These are phyloP conservation scores for Ustilago crameri DNA, from an alignment of 1,284 basidiomycete genomes.

Conservation along the genomic window DNA sequence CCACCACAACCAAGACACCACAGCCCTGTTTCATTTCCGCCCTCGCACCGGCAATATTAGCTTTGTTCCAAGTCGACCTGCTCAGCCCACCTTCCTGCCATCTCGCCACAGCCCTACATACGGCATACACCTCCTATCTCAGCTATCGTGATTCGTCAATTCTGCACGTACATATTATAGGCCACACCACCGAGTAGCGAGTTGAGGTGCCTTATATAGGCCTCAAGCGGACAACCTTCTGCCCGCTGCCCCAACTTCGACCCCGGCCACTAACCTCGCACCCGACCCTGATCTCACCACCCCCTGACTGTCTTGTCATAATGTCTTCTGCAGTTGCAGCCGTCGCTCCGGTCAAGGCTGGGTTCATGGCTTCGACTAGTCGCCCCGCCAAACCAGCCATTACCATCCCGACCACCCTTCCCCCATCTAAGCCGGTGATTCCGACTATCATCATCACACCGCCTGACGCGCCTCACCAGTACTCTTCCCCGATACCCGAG, in stretches of 20 bases:
- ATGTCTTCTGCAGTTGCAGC: slow-evolving; percentile 32
- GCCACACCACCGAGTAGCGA: not conserved
- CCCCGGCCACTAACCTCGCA: not conserved
- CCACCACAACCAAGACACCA: too few species aligned
- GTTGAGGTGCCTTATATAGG: not conserved
- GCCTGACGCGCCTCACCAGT: slow-evolving; percentile 32
- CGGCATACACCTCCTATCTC: too few species aligned
- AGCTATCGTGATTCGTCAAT: not conserved
- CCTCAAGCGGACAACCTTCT: not conserved
- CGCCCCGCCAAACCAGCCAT: slow-evolving; percentile 11
- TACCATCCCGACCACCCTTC: slow-evolving; percentile 16
- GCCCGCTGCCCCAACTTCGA: not conserved
- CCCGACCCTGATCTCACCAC: not conserved
- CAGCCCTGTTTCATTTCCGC: not conserved
- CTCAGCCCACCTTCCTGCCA: not conserved
- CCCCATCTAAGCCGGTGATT: slow-evolving; percentile 20
- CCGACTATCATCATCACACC: slow-evolving; percentile 55
- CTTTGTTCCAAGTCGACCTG: not conserved
- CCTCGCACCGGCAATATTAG: not conserved
- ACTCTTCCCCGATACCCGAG: slow-evolving; percentile 42
- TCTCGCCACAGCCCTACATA: not conserved
- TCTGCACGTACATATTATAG: too few species aligned
- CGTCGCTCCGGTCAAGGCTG: slow-evolving; percentile 1
- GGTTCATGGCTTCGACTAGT: slow-evolving; percentile 1
- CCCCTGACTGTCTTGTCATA: not conserved